Conservation (phyloP, 768 basidiomycete genomes). For the Boletus subcaerulescens region DNA sequence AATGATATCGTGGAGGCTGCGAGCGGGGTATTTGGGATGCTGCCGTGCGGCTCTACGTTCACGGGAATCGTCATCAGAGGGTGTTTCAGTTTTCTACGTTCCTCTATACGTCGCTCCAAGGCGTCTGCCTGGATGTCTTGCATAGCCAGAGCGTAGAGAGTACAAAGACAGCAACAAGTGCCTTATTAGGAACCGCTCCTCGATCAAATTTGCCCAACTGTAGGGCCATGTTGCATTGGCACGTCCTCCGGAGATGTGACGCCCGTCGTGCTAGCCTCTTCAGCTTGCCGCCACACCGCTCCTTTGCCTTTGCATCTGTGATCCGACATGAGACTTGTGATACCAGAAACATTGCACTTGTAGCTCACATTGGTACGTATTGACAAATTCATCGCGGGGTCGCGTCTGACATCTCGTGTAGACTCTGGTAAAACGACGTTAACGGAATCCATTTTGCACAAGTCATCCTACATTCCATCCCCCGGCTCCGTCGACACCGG, state of each 20-base stretch:
- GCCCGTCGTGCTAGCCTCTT: neutral
- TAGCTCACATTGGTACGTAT: slow-evolving; percentile 80
- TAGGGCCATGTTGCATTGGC: slow-evolving; percentile 21
- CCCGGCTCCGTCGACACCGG: slow-evolving; percentile 87
- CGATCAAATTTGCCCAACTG: neutral
- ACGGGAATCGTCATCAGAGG: slow-evolving; percentile 57
- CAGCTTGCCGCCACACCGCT: slow-evolving; percentile 11
- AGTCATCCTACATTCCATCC: slow-evolving; percentile 65
- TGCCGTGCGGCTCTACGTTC: slow-evolving; percentile 40
- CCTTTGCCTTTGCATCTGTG: slow-evolving; percentile 19
- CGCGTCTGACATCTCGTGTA: slow-evolving; percentile 28
- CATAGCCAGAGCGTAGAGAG: slow-evolving; percentile 20
- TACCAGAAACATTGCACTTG: slow-evolving; percentile 77
- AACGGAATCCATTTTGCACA: slow-evolving; percentile 81
- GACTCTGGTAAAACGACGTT: slow-evolving; percentile 90
- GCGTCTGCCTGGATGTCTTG: slow-evolving; percentile 29
- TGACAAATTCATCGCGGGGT: neutral
- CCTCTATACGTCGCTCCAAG: slow-evolving; percentile 44
- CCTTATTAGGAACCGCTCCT: slow-evolving; percentile 12
- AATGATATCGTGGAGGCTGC: slow-evolving; percentile 77
- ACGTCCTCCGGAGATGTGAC: slow-evolving; percentile 11
- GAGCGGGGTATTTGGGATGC: slow-evolving; percentile 88
- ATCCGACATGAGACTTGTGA: slow-evolving; percentile 35
- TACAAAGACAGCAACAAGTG: neutral
- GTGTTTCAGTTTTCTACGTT: slow-evolving; percentile 35